Base-by-base conservation (phyloP, 441 rosid species). In the Dalechampia spathulata region DNA sequence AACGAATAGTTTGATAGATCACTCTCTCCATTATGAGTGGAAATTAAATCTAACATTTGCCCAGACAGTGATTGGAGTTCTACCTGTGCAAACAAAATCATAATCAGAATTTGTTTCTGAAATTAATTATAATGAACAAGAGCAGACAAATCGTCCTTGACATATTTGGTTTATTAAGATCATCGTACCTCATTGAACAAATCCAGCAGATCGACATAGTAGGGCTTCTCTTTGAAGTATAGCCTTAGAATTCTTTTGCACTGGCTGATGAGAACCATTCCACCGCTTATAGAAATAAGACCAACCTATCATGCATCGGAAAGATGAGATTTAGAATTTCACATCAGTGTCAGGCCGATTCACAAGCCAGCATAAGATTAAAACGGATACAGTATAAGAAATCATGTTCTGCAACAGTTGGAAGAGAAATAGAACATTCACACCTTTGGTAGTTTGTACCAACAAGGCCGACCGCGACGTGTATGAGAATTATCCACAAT, bases 41-140 rank as follows among this genome's bases (percentile, higher is more conserved):
- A 66, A 55, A 78, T 78, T 61, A 81, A 63, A 68, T 81, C 86
- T 59, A 78, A 66, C 83, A 78, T 71, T 62, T 81, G 72, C 53
- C 86, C 83, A 3, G 66, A 75, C 23, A 69, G 44, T 4, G 79
- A 65, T 67, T 78, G 86, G 57, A 78, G 78, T 58, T 73, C 86
- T 25, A 81, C 79, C 86, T 77, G 68, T 16, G 38, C 16, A 55
- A 45, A 32, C 50, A 67, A 21, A 46, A 16, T 39, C 27, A 28
- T 55, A 19, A 53, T 52, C 42, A 58, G 37, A 5, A 9, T 40
- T 6, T 10, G 53, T 22, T 26, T 34, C 46, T 38, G n/a, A n/a
- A n/a, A n/a, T 30, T 21, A 42, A 16, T 8, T 13, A 22, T 43
- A 28, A 51, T 55, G 41, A 43, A 12, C 17, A 58, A 25, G 12